Percentiles rank a stretch among this genome's conserved stretches.
phyloP scores from a whole-genome alignment of 2,329 filamentous ascomycete genomes.

The Aureobasidium sp. region DNA sequence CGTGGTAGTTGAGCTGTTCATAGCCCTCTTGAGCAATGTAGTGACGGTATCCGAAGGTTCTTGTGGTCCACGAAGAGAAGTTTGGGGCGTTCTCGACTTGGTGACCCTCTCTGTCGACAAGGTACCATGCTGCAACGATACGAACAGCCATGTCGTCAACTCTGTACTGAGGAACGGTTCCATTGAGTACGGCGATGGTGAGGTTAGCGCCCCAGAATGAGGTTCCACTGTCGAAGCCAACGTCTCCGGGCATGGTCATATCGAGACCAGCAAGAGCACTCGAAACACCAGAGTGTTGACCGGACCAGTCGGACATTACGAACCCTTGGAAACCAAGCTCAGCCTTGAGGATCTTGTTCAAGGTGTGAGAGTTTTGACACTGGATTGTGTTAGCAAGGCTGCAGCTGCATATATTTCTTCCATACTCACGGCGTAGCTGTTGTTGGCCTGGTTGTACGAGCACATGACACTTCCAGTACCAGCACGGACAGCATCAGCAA shows the following conservation, averaged over 20 bases:
- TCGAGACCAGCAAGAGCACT: slow-evolving; percentile 68
- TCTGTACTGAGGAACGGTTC: slow-evolving; percentile 76
- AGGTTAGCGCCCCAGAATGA: slow-evolving; percentile 83
- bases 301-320: slow-evolving; percentile 51
- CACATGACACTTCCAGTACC: slow-evolving; percentile 48
- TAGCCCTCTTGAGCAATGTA: slow-evolving; percentile 53
- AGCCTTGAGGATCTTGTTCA: slow-evolving; percentile 70
- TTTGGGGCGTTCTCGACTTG: slow-evolving; percentile 53
- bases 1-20: slow-evolving; percentile 65
- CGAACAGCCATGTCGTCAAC: slow-evolving; percentile 88
- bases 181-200: slow-evolving; percentile 80
- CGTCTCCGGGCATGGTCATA: slow-evolving; percentile 86
- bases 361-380: slow-evolving; percentile 70
- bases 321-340: slow-evolving; percentile 79
- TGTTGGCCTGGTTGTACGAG: slow-evolving; percentile 72
- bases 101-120: slow-evolving; percentile 50
- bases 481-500: slow-evolving; percentile 44
- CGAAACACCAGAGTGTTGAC: slow-evolving; percentile 62
- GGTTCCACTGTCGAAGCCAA: slow-evolving; percentile 61
- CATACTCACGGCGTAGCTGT: slow-evolving; percentile 51
- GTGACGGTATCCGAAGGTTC: slow-evolving; percentile 67
- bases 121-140: slow-evolving; percentile 62
- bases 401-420: background rate
- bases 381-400: slow-evolving; percentile 10
- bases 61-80: slow-evolving; percentile 79